Conservation (phyloP, 495 filamentous ascomycete genomes). For the Chaetomium cochliodes region DNA sequence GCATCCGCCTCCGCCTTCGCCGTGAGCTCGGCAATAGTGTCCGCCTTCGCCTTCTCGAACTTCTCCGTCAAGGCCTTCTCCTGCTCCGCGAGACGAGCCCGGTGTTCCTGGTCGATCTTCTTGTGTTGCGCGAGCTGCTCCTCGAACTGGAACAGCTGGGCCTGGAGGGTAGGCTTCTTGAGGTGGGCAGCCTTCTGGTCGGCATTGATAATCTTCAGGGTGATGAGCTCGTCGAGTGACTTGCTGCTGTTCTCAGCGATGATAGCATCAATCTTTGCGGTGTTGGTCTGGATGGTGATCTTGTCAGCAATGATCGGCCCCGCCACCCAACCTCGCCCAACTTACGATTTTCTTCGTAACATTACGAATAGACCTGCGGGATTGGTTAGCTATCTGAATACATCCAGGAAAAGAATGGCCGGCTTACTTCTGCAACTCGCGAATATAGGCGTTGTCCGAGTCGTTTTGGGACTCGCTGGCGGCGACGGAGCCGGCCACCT, state of each 20-base stretch:
- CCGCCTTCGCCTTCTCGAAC: slow-evolving; percentile 65
- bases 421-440: slow-evolving; percentile 81
- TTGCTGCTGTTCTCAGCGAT: slow-evolving; percentile 72
- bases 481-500: slow-evolving; percentile 40
- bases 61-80: slow-evolving; percentile 70
- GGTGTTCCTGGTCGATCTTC: slow-evolving; percentile 76
- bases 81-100: slow-evolving; percentile 63
- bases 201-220: slow-evolving; percentile 78
- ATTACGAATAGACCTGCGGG: slow-evolving; percentile 73
- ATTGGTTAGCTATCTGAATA: slow-evolving; percentile 19
- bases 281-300: slow-evolving; percentile 57
- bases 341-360: slow-evolving; percentile 84
- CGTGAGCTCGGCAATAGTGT: slow-evolving; percentile 54
- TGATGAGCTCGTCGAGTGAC: slow-evolving; percentile 80
- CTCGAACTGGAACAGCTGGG: slow-evolving; percentile 69
- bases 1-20: slow-evolving; percentile 58
- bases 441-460: slow-evolving; percentile 70
- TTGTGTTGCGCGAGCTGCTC: slow-evolving; percentile 82
- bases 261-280: slow-evolving; percentile 73
- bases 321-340: slow-evolving; percentile 16
- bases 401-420: neutral
- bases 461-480: slow-evolving; percentile 48
- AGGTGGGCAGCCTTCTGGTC: slow-evolving; percentile 87
- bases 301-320: slow-evolving; percentile 23
- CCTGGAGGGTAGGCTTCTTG: slow-evolving; percentile 86